Conservation (phyloP, 208 protist species). For the Wallacemonas sp. region DNA sequence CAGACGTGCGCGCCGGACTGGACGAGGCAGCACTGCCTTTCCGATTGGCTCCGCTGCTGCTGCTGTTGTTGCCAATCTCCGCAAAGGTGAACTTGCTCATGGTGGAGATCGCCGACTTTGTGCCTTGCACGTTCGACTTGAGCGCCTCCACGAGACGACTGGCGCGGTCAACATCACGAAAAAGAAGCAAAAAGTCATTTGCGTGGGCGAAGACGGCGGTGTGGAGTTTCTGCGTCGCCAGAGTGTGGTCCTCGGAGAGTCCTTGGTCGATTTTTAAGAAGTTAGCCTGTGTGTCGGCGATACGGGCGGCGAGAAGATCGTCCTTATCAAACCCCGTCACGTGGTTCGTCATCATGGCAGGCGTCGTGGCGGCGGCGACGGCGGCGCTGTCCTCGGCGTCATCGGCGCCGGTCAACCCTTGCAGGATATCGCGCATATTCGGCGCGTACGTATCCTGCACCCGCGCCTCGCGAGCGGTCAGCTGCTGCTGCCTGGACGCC, state of each 20-base stretch:
- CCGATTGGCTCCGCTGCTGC: too few species aligned
- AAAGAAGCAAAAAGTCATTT: slow-evolving; percentile 78
- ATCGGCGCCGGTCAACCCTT: neutral
- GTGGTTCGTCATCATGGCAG: slow-evolving; percentile 5
- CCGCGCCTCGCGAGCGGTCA: slow-evolving; percentile 43
- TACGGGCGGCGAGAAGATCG: slow-evolving; percentile 53
- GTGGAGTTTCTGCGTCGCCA: slow-evolving; percentile 67
- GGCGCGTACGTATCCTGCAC: slow-evolving; percentile 66
- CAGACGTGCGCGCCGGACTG: too few species aligned
- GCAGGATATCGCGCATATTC: slow-evolving; percentile 21
- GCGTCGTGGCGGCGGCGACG: slow-evolving; percentile 15
- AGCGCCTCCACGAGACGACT: slow-evolving; percentile 72
- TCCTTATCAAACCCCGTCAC: slow-evolving; percentile 67
- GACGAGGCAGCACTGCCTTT: too few species aligned
- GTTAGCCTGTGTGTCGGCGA: slow-evolving; percentile 56
- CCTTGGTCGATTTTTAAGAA: slow-evolving; percentile 76
- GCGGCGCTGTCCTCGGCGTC: slow-evolving; percentile 4
- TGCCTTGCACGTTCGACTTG: slow-evolving; percentile 84
- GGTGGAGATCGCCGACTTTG: slow-evolving; percentile 74
- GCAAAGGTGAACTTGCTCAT: slow-evolving; percentile 75
- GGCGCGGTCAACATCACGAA: slow-evolving; percentile 76
- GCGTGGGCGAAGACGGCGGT: slow-evolving; percentile 71
- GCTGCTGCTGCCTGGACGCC: slow-evolving; percentile 20
- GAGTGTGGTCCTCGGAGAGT: slow-evolving; percentile 68
- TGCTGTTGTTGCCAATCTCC: slow-evolving; percentile 32